A percentile compares a stretch with the other conserved stretches of the same genome.
phyloP scores from a whole-genome alignment of 805 yeast species.

The Candida multigemmis region DNA sequence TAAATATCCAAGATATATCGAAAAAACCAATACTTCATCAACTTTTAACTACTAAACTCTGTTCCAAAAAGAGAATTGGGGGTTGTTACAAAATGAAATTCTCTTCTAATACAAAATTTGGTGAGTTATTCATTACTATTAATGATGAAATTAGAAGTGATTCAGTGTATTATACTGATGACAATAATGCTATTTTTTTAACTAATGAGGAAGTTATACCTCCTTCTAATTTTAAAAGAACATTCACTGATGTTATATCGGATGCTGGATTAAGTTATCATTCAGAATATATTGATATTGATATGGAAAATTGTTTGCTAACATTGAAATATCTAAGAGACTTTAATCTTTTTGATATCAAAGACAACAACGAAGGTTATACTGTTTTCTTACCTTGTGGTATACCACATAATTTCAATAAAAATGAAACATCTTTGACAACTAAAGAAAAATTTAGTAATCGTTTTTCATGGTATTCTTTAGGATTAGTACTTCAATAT shows the following conservation, averaged over 20 bases:
- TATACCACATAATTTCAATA: constrained; percentile 1
- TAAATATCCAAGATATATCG: constrained; percentile 18
- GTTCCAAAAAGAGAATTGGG: constrained; percentile 51
- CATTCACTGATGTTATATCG: constrained; percentile 44
- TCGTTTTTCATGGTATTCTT: constrained; percentile 57
- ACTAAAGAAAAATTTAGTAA: constrained; percentile 4
- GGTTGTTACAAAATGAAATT: constrained; percentile 40
- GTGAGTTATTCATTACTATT: constrained; percentile 19
- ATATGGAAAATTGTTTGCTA: constrained; percentile 44
- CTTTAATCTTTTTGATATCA: constrained; percentile 42
- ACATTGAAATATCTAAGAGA: constrained; percentile 51
- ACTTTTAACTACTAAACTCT: constrained; percentile 43
- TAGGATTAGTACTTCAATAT: constrained; percentile 53
- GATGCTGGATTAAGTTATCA: constrained; percentile 18
- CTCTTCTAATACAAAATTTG: constrained; percentile 9
- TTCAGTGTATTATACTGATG: constrained; percentile 39
- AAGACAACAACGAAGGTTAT: constrained; percentile 53
- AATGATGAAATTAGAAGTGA: constrained; percentile 50
- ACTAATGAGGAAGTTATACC: constrained; percentile 50
- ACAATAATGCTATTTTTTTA: constrained; percentile 50
- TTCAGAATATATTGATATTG: constrained; percentile 20
- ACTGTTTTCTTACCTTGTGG: constrained; percentile 74
- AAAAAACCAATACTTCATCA: constrained; percentile 9
- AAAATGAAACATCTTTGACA: neutral
- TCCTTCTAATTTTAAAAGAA: constrained; percentile 56